Evolutionary conservation across 2,329 filamentous ascomycete genomes (phyloP), one percentile per base, ranked within the genome.

Genomic region (Penicillium sp.): DNA sequence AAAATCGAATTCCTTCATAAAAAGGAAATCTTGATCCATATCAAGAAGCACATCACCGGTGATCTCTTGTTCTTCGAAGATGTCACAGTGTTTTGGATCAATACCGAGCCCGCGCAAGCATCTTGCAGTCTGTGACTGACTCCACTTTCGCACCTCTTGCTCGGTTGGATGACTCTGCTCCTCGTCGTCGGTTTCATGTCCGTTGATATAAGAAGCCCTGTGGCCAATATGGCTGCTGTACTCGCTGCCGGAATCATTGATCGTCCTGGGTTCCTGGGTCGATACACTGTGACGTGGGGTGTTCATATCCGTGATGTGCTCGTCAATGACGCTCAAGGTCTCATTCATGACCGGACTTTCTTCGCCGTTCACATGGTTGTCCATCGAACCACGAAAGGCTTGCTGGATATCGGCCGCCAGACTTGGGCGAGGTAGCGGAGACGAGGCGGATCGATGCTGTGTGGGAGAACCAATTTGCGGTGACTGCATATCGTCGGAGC

Each of bases 1-100:
- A 57, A 97, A 77, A 59, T 96, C 88, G 61, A 96, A 95, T 41
- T 93, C 90, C 65, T 95, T 95, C 74, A 97, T 84, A 66, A 96
- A 95, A 15, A 97, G 77, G 34, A 93, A 94, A 50, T 88, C 87
- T 71, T 96, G 91, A 61, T 96, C 89, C 88, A 97, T 95, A 46
- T 87, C 88, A 45, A 98, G 72, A 34, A 98, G 73, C 4, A 97
- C 91, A 61, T 97, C 90, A 43, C 93, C 93, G 2, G 87, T 84
- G 51, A 98, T 97, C 67, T 98, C 93, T 69, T 98, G 91, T 62
- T 97, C 90, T 59, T 85, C 78, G 63, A 98, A 98, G 3, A 97
- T 87, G 57, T 95, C 85, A 64, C 93, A 98, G 60, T 97, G 91
- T 58, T 84, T 83, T 61, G 84, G 82, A 66, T 97, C 91, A 7